A percentile compares a stretch with the other conserved stretches of the same genome.
Conservation (phyloP, 352 stramenopile species). For the Pythium coloratum region DNA sequence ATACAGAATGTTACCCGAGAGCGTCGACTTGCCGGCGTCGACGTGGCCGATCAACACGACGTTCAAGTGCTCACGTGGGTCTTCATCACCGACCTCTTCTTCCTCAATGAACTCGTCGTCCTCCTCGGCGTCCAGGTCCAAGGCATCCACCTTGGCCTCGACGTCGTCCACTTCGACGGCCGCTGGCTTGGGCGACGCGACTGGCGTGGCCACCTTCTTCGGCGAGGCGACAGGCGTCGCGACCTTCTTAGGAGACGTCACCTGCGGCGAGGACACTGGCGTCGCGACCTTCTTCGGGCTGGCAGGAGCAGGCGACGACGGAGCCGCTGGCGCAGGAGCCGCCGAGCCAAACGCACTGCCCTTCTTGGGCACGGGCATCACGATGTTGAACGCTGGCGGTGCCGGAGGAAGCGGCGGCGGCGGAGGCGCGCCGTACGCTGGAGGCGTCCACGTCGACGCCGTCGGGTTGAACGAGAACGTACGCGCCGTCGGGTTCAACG, state of each 20-base stretch:
- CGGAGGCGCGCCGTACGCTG: constrained; percentile 40
- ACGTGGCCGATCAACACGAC: constrained; percentile 99
- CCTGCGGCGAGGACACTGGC: constrained; percentile 9
- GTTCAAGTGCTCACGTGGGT: constrained; percentile 98
- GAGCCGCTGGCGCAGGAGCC: constrained; percentile 25
- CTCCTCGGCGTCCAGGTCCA: constrained; percentile 35
- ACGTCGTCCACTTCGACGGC: constrained; percentile 9
- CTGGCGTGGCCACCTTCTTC: constrained; percentile 8
- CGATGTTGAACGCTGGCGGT: constrained; percentile 53
- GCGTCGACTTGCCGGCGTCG: constrained; percentile 98
- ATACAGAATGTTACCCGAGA: constrained; percentile 98
- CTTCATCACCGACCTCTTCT: constrained; percentile 84
- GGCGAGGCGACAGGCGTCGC: constrained; percentile 19
- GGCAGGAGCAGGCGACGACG: constrained; percentile 24
- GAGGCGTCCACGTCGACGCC: constrained; percentile 62
- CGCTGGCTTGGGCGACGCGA: constrained; percentile 19
- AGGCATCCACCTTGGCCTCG: constrained; percentile 28
- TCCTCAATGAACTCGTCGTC: constrained; percentile 68
- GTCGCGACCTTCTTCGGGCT: constrained; percentile 20
- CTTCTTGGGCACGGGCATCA: constrained; percentile 79
- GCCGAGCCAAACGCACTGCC: constrained; percentile 41
- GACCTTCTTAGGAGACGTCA: constrained; percentile 10
- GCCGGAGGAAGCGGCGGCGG: constrained; percentile 38
- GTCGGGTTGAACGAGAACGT: constrained; percentile 80
- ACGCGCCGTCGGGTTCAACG: constrained; percentile 61